A percentile compares a stretch with the other conserved stretches of the same genome.
phyloP scores from a whole-genome alignment of 2,329 filamentous ascomycete species.

The Celoporthe dispersa region DNA sequence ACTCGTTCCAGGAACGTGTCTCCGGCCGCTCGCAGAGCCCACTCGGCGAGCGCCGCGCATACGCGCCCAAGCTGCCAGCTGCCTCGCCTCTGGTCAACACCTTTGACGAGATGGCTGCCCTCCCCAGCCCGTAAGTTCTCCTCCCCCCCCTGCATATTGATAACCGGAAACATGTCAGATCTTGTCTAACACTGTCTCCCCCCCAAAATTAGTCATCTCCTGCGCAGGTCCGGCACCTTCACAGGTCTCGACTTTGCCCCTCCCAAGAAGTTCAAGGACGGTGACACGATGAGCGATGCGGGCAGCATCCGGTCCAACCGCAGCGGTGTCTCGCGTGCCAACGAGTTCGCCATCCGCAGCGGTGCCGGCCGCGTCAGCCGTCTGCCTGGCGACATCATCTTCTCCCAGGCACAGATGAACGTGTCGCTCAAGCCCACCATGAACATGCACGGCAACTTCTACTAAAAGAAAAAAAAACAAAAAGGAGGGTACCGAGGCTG shows the following conservation, averaged over 20 bases:
- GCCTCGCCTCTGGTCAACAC: conserved; percentile 81
- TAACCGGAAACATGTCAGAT: neutral
- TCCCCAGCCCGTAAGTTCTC: conserved; percentile 86
- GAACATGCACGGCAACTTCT: conserved; percentile 45
- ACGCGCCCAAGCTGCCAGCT: conserved; percentile 71
- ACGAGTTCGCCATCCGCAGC: conserved; percentile 73
- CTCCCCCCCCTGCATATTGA: no score
- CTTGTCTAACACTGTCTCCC: conserved; percentile 35
- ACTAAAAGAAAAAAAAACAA: neutral
- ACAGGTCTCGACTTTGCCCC: conserved; percentile 82
- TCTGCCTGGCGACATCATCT: conserved; percentile 80
- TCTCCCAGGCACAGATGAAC: conserved; percentile 71
- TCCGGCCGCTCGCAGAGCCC: conserved; percentile 71
- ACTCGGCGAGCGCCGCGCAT: conserved; percentile 69
- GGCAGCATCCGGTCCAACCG: conserved; percentile 74
- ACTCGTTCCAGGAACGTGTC: conserved; percentile 66
- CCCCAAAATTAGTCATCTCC: conserved; percentile 58
- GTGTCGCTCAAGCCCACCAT: conserved; percentile 64
- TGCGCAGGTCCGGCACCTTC: conserved; percentile 79
- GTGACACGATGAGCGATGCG: conserved; percentile 64
- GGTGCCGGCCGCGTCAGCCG: conserved; percentile 88
- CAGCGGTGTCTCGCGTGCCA: conserved; percentile 74
- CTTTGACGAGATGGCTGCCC: conserved; percentile 82
- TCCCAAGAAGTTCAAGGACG: conserved; percentile 72
- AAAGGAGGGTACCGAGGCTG: neutral